A percentile compares a stretch with the other conserved stretches of the same genome.
These are phyloP conservation scores for Mesotaenium endlicherianum DNA, from an alignment of 139 green algal genomes.

Conservation along the genomic window DNA sequence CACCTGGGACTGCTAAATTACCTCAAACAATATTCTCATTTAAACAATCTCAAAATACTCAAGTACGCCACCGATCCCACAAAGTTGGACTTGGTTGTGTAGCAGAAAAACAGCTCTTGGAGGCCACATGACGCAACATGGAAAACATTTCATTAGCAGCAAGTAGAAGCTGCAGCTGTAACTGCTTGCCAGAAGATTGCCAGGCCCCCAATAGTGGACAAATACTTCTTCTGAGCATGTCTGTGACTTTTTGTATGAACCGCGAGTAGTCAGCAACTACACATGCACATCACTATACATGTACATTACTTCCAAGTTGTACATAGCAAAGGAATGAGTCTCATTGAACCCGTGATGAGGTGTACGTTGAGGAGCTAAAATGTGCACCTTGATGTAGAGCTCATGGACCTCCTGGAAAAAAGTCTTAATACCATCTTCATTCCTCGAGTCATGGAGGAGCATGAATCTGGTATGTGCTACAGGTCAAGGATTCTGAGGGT, in stretches of 20 bases:
- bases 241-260: neutral
- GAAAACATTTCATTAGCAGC: no score
- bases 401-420: conserved; percentile 95
- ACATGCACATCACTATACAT: neutral
- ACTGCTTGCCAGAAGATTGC: no score
- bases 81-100: no score
- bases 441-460: conserved; percentile 78
- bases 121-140: no score
- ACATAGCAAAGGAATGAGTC: neutral
- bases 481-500: neutral
- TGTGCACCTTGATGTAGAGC: conserved; percentile 65
- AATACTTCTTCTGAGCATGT: no score
- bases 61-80: no score
- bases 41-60: no score
- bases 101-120: no score
- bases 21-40: neutral
- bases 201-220: no score
- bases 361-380: neutral
- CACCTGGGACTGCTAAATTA: neutral
- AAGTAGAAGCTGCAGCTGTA: no score
- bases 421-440: conserved; percentile 73
- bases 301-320: neutral
- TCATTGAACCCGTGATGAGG: neutral
- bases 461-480: conserved; percentile 76
- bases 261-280: neutral